phyloP scores from a whole-genome alignment of 345 rosid species.

The Populus simonii region DNA sequence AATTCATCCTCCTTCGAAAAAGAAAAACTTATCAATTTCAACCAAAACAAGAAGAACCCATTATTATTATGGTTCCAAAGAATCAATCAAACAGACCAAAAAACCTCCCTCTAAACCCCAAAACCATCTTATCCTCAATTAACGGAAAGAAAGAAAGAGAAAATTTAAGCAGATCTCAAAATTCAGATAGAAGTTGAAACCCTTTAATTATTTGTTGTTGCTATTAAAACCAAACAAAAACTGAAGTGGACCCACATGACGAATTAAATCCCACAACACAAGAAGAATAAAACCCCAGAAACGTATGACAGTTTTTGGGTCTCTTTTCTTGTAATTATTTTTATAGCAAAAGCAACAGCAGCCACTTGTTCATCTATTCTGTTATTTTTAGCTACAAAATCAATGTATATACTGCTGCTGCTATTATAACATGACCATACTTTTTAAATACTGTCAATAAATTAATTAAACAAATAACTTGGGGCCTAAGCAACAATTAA shows the following conservation, averaged over 20 bases:
- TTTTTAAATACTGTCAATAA: not conserved
- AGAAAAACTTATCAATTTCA: not conserved
- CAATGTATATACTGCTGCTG: not conserved
- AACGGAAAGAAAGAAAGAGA: slow-evolving; percentile 5
- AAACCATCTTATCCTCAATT: no score
- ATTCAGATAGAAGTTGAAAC: slow-evolving; percentile 7
- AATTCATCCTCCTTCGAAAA: slow-evolving; percentile 5
- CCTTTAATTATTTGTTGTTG: not conserved
- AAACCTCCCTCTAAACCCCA: slow-evolving; percentile 3
- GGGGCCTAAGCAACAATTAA: slow-evolving; percentile 13
- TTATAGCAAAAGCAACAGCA: not conserved
- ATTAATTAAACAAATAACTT: slow-evolving; percentile 10
- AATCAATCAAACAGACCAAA: not conserved
- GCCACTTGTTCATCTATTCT: not conserved
- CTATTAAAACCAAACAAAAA: not conserved
- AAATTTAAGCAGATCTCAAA: not conserved
- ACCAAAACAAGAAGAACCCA: not conserved
- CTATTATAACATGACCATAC: not conserved
- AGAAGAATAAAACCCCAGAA: not conserved
- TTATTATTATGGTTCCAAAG: not conserved
- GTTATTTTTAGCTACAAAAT: not conserved
- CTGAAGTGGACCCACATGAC: not conserved
- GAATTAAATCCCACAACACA: not conserved
- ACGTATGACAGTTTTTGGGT: no score
- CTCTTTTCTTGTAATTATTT: slow-evolving; percentile 10